phyloP scores from a whole-genome alignment of 192 early-diverging fungal species.

The Piromyces sp. region DNA sequence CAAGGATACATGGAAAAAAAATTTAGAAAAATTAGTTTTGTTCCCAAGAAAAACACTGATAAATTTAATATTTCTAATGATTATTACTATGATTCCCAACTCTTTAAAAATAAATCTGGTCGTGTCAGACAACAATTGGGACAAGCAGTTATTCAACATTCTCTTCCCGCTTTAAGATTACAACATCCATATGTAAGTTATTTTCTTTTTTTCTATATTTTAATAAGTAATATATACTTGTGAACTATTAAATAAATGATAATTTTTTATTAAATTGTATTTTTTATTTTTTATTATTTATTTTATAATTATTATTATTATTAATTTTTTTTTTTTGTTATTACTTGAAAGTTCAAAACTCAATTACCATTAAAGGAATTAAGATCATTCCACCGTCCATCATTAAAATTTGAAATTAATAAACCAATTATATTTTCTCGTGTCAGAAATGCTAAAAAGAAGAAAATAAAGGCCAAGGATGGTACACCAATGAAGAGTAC shows the following conservation, averaged over 20 bases:
- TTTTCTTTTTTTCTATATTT: no score
- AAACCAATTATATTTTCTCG: constrained; percentile 50
- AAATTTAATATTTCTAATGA: constrained; percentile 81
- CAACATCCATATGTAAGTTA: constrained; percentile 45
- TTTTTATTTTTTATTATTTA: background rate
- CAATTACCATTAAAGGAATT: constrained; percentile 61
- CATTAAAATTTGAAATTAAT: constrained; percentile 42
- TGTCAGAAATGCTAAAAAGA: constrained; percentile 53
- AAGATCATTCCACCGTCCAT: constrained; percentile 76
- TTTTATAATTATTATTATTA: background rate
- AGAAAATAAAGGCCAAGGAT: constrained; percentile 46
- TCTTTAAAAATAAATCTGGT: constrained; percentile 38
- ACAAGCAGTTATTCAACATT: constrained; percentile 65
- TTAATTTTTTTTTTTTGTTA: background rate
- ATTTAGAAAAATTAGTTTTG: constrained; percentile 1
- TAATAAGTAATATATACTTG: no score
- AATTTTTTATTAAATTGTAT: no score
- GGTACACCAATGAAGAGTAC: constrained; percentile 58
- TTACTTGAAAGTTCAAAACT: constrained; percentile 64
- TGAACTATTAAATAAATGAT: no score
- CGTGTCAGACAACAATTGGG: constrained; percentile 78
- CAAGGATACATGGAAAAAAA: constrained; percentile 1
- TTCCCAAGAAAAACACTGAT: constrained; percentile 20
- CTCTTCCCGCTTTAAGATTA: constrained; percentile 67
- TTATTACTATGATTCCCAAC: constrained; percentile 57